Conservation (phyloP, 192 early-diverging fungal species). For the Chytriomyces hyalinus region DNA sequence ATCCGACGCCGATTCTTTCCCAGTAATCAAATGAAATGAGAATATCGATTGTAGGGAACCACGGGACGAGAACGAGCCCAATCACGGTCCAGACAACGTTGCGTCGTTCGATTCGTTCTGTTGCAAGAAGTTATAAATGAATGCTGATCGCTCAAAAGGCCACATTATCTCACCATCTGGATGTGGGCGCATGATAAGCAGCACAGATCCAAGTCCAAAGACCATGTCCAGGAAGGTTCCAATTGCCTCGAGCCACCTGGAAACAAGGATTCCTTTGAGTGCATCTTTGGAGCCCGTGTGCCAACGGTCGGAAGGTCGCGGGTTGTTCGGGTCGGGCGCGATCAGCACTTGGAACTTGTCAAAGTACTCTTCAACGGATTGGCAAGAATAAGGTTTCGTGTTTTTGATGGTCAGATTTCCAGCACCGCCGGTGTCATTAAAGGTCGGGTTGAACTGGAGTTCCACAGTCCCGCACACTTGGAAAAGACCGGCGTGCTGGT, state of each 20-base stretch:
- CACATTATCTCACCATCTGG: background rate
- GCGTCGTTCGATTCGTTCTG: background rate
- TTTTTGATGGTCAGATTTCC: conserved; percentile 9
- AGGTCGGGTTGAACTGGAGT: conserved; percentile 9
- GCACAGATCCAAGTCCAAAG: conserved; percentile 5
- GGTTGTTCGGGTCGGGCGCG: background rate
- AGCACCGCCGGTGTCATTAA: background rate
- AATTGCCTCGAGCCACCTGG: conserved; percentile 12
- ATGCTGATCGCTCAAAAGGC: no score
- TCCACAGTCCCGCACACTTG: conserved; percentile 8
- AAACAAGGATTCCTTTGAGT: background rate
- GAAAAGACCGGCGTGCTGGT: background rate
- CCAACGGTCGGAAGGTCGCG: conserved; percentile 2
- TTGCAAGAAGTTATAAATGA: no score
- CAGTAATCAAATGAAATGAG: conserved; percentile 5
- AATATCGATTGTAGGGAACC: conserved; percentile 9
- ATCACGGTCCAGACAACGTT: background rate
- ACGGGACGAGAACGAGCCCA: conserved; percentile 4
- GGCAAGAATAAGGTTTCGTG: background rate
- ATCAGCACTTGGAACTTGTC: background rate
- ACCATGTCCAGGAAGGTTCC: conserved; percentile 1
- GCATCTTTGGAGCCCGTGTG: background rate
- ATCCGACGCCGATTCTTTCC: background rate
- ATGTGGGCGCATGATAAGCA: background rate
- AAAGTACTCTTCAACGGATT: background rate